A percentile compares a stretch with the other conserved stretches of the same genome.
Evolutionary conservation across 306 rosid genomes (phyloP).

Genomic region (Begonia masoniana): DNA sequence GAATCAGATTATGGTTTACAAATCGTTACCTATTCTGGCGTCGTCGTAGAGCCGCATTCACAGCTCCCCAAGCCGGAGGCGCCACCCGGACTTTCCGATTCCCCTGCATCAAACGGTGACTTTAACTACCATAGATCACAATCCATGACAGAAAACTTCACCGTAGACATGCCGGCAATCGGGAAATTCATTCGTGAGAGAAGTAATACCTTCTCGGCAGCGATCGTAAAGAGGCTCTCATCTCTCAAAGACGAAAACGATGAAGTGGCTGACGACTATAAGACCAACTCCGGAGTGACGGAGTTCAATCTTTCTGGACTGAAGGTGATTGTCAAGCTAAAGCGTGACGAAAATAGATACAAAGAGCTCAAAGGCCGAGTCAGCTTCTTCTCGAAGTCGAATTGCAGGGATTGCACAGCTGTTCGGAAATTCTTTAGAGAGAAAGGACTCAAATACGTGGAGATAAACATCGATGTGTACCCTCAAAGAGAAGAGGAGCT

Average conservation of each 20-base stretch:
- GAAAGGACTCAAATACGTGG: constrained; percentile 46
- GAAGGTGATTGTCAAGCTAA: constrained; percentile 43
- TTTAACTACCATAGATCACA: neutral
- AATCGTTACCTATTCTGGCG: neutral
- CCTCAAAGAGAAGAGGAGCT: constrained; percentile 57
- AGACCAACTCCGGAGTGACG: constrained; percentile 18
- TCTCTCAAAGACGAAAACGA: constrained; percentile 25
- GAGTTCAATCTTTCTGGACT: constrained; percentile 63
- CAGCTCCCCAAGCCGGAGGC: constrained; percentile 62
- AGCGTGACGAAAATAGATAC: constrained; percentile 11
- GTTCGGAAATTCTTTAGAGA: constrained; percentile 56
- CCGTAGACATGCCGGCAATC: constrained; percentile 39
- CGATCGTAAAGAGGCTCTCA: constrained; percentile 40
- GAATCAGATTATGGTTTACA: neutral
- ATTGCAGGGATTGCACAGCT: constrained; percentile 81
- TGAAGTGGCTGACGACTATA: constrained; percentile 1
- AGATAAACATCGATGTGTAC: constrained; percentile 85
- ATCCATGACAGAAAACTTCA: constrained; percentile 8
- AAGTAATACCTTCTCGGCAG: constrained; percentile 42
- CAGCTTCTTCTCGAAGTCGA: constrained; percentile 76
- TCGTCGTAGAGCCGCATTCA: constrained; percentile 33
- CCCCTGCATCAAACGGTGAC: neutral
- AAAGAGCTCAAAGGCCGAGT: constrained; percentile 46
- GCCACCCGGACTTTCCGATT: constrained; percentile 26
- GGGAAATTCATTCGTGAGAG: constrained; percentile 54